Evolutionary conservation across 257 asterid species (phyloP).

Genomic region (Fraxinus excelsior): DNA sequence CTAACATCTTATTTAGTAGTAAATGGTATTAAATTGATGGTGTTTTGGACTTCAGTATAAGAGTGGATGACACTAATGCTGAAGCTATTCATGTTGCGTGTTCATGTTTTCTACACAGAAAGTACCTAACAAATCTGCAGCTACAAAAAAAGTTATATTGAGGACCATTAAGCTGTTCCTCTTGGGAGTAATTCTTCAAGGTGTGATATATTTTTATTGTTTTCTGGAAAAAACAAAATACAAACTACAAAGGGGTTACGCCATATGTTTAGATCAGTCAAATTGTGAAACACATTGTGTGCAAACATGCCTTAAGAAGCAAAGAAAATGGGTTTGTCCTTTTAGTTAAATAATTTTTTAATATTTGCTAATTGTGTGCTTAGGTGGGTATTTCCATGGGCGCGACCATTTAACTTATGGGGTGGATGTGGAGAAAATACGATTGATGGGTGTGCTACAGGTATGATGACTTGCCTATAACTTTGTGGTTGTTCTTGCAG

Average conservation of each 20-base stretch:
- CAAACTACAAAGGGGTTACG: neutral
- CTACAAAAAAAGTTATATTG: constrained; percentile 67
- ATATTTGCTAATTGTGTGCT: constrained; percentile 24
- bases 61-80: constrained; percentile 13
- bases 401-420: constrained; percentile 74
- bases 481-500: constrained; percentile 17
- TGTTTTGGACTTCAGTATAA: neutral
- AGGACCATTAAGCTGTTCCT: constrained; percentile 72
- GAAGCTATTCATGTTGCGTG: neutral
- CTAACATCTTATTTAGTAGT: neutral
- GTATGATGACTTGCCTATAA: constrained; percentile 38
- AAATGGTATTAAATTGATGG: neutral
- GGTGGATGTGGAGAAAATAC: constrained; percentile 66
- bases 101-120: constrained; percentile 49
- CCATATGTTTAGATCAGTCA: neutral
- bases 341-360: constrained; percentile 1
- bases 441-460: constrained; percentile 95
- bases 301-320: neutral
- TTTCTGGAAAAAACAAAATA: neutral
- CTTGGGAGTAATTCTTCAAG: constrained; percentile 85
- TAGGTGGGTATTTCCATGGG: constrained; percentile 94
- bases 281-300: neutral
- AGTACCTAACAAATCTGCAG: constrained; percentile 56
- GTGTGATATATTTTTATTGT: constrained; percentile 32
- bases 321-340: neutral